These are phyloP conservation scores for Pseudocercospora cruenta DNA, from an alignment of 2,329 filamentous ascomycete species.

Conservation along the genomic window DNA sequence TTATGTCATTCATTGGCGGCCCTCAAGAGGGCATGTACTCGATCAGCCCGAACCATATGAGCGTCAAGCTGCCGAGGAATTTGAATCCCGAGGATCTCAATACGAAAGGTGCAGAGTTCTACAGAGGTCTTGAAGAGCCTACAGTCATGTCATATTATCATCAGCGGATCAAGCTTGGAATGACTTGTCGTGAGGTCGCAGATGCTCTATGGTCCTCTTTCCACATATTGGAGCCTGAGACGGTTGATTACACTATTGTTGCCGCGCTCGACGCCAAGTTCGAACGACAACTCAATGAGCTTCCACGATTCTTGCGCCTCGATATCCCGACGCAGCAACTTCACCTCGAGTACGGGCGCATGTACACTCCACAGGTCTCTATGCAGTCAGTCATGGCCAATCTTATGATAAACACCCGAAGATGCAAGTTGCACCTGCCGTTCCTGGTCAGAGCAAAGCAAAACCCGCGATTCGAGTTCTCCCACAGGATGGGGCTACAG, in stretches of 20 bases:
- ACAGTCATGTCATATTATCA: constrained; percentile 53
- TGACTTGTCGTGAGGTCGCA: constrained; percentile 46
- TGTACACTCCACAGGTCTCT: constrained; percentile 10
- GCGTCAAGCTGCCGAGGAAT: constrained; percentile 47
- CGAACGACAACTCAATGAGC: constrained; percentile 20
- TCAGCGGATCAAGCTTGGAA: constrained; percentile 46
- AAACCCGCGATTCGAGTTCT: constrained; percentile 25
- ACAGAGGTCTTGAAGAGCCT: constrained; percentile 41
- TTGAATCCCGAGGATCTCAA: constrained; percentile 46
- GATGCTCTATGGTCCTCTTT: constrained; percentile 39
- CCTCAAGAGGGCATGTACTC: constrained; percentile 51
- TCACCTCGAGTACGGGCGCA: constrained; percentile 14
- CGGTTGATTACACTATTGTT: constrained; percentile 26
- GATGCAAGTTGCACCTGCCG: constrained; percentile 36
- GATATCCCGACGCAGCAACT: constrained; percentile 19
- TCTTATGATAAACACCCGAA: constrained; percentile 28
- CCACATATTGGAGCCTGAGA: constrained; percentile 18
- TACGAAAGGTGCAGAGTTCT: constrained; percentile 25
- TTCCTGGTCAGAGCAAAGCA: constrained; percentile 32
- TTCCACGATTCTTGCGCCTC: constrained; percentile 25
- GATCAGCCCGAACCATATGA: constrained; percentile 47
- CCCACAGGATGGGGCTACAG: constrained; percentile 28
- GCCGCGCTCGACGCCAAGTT: constrained; percentile 29
- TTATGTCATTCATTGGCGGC: constrained; percentile 45
- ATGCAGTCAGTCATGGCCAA: constrained; percentile 26